phyloP scores from a whole-genome alignment of 495 filamentous ascomycete genomes.

The Cercophora sp. region DNA sequence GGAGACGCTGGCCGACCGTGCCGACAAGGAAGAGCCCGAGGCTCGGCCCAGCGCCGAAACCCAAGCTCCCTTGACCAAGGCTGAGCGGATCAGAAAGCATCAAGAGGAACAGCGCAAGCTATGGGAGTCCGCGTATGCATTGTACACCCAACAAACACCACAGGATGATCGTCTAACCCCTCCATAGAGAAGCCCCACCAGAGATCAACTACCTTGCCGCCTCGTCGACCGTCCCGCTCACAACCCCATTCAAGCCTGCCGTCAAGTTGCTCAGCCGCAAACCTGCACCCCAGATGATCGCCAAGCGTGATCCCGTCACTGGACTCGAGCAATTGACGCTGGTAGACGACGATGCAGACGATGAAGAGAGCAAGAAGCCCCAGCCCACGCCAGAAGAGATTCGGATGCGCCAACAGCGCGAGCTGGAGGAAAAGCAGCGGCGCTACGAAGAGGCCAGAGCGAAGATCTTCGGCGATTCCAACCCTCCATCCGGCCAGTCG shows the following conservation, averaged over 20 bases:
- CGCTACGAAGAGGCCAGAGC: slow-evolving; percentile 83
- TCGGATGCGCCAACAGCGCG: slow-evolving; percentile 64
- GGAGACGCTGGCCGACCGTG: slow-evolving; percentile 67
- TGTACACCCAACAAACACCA: neutral
- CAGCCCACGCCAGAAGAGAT: slow-evolving; percentile 68
- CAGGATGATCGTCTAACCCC: neutral
- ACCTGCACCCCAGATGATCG: slow-evolving; percentile 52
- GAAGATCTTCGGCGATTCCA: slow-evolving; percentile 71
- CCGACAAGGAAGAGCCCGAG: slow-evolving; percentile 44
- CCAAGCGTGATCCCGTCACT: slow-evolving; percentile 45
- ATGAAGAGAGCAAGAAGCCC: slow-evolving; percentile 56
- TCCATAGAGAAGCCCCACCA: slow-evolving; percentile 42
- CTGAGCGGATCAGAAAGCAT: slow-evolving; percentile 75
- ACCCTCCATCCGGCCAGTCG: slow-evolving; percentile 44
- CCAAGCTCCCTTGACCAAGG: slow-evolving; percentile 51
- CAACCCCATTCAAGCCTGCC: slow-evolving; percentile 76
- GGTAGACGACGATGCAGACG: slow-evolving; percentile 62
- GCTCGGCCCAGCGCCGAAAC: slow-evolving; percentile 40
- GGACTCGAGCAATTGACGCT: slow-evolving; percentile 53
- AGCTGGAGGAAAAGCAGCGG: slow-evolving; percentile 81
- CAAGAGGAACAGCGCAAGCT: slow-evolving; percentile 75
- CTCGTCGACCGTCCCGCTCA: slow-evolving; percentile 60
- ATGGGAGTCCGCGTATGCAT: slow-evolving; percentile 79
- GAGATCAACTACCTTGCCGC: slow-evolving; percentile 70
- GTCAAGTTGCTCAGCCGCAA: slow-evolving; percentile 82